A percentile compares a stretch with the other conserved stretches of the same genome.
phyloP scores from a whole-genome alignment of 345 rosid genomes.

The Luvunga scandens region DNA sequence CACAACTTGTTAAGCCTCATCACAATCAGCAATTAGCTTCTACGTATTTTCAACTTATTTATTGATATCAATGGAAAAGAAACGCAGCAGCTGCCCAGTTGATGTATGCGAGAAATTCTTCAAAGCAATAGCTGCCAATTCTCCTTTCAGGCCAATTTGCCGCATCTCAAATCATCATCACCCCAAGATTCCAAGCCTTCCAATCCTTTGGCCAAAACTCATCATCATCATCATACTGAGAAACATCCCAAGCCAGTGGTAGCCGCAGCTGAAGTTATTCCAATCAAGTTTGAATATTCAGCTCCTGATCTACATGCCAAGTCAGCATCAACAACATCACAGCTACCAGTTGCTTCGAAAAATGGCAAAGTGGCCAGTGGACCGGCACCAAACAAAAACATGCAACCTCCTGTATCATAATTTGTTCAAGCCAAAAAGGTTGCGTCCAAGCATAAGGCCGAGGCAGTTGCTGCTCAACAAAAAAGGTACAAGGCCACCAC shows the following conservation, averaged over 20 bases:
- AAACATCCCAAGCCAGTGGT: background rate
- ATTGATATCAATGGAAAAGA: constrained; percentile 26
- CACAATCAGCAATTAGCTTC: background rate
- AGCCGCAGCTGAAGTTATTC: constrained; percentile 12
- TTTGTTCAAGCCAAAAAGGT: background rate
- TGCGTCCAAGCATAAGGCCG: background rate
- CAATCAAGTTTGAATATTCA: constrained; percentile 25
- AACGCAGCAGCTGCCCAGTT: constrained; percentile 18
- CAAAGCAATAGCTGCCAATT: constrained; percentile 21
- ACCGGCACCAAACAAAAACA: background rate
- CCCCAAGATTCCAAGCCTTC: constrained; percentile 5
- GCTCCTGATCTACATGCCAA: background rate
- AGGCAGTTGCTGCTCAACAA: background rate
- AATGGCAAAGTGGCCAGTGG: constrained; percentile 7
- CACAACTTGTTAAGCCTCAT: background rate
- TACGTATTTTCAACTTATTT: background rate
- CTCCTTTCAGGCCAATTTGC: constrained; percentile 21
- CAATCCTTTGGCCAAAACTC: background rate
- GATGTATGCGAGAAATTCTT: constrained; percentile 29
- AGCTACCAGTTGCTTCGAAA: background rate
- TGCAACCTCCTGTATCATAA: background rate
- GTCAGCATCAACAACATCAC: no score
- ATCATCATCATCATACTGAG: background rate
- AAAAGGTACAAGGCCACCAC: background rate
- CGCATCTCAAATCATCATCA: constrained; percentile 16